phyloP scores from a whole-genome alignment of 305 asterid species.

The Fraxinus ornus region DNA sequence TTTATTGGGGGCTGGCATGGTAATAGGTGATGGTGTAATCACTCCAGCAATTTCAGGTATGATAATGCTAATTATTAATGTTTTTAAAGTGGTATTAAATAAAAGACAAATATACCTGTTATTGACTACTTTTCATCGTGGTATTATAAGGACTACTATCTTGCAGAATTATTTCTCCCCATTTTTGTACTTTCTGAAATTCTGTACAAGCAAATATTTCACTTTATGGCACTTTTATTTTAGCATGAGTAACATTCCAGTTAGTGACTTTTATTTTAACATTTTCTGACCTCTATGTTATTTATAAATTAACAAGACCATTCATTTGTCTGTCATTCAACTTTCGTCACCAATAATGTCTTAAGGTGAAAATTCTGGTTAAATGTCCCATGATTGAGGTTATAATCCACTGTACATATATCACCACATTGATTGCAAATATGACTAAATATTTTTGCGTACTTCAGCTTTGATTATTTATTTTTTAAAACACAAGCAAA shows the following conservation, averaged over 20 bases:
- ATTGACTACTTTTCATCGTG: background rate
- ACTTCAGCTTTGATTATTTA: background rate
- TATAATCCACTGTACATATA: background rate
- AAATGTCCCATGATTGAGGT: background rate
- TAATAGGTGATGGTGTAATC: constrained; percentile 30
- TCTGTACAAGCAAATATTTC: background rate
- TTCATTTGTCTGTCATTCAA: background rate
- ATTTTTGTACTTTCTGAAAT: background rate
- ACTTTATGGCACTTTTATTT: background rate
- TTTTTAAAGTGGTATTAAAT: background rate
- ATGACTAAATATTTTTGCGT: background rate
- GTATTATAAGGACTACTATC: background rate
- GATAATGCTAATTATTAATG: background rate
- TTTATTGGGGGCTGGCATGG: constrained; percentile 81
- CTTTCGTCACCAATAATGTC: background rate
- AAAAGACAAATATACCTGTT: background rate
- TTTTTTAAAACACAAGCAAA: background rate
- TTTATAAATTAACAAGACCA: background rate
- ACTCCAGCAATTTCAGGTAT: constrained; percentile 36
- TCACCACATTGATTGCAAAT: background rate
- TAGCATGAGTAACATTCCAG: background rate
- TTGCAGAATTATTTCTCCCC: background rate
- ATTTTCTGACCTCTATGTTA: background rate
- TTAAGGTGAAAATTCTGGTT: background rate
- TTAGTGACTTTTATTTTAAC: background rate